phyloP scores from a whole-genome alignment of 805 yeast species.

The Tetrapisispora namnaoensis region DNA sequence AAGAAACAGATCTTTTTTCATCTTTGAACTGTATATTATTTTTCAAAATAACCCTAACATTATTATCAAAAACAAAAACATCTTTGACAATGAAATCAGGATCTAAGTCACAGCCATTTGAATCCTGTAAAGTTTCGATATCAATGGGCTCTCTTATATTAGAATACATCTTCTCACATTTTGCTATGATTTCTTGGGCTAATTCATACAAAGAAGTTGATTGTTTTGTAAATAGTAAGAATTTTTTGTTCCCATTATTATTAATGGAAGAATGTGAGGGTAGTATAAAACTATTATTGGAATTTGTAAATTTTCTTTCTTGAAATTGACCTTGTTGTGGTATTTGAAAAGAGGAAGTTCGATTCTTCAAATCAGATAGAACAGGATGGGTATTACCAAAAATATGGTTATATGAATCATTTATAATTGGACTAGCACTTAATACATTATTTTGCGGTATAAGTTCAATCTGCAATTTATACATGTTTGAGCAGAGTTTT shows the following conservation, averaged over 20 bases:
- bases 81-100: conserved; percentile 62
- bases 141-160: conserved; percentile 36
- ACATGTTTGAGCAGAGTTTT: background rate
- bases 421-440: background rate
- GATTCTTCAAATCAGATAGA: background rate
- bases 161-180: conserved; percentile 60
- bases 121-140: conserved; percentile 57
- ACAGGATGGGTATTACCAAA: background rate
- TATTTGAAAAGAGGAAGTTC: background rate
- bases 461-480: conserved; percentile 1
- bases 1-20: conserved; percentile 1
- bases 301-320: background rate
- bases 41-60: conserved; percentile 37
- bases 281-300: background rate
- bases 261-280: background rate
- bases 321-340: background rate
- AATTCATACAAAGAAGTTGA: conserved; percentile 38
- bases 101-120: conserved; percentile 62
- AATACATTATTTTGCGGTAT: conserved; percentile 2
- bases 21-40: conserved; percentile 31
- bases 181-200: conserved; percentile 42
- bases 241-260: conserved; percentile 32
- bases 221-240: conserved; percentile 53
- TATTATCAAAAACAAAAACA: conserved; percentile 44
- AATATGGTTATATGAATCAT: background rate